Evolutionary conservation across 768 basidiomycete species (phyloP), one percentile per base, ranked within the genome.

Genomic region (Mycena maculata): DNA sequence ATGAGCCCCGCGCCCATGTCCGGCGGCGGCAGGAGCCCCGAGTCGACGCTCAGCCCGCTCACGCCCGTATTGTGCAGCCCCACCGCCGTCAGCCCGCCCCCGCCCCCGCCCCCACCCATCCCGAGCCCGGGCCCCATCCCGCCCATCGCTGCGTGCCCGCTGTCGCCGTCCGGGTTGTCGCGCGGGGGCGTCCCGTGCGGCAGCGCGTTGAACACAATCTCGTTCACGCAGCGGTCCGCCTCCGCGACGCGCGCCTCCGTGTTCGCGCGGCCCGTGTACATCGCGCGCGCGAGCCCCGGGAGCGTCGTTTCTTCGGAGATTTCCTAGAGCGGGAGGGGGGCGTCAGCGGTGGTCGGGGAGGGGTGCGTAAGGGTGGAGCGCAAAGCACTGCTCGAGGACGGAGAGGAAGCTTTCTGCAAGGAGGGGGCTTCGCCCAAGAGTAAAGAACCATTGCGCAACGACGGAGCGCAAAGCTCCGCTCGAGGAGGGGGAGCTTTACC

Each of bases 221-320:
- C 86, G 58, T 77, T 79, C 33, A 92, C 80, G n/a, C 81, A 77
- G 30, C 79, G 85, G 60, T 86, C 79, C 7, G 92, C 90, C 70
- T 95, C 92, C 4, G 81, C 80, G 12, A 92, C 84, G 12, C 92
- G 79, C 41, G 82, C 78, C 50, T 89, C 86, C 0, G 90, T 90
- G 69, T 84, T 88, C 49, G 84, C 77, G 58, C 91, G 92, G 1
- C 88, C 89, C 45, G 83, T 82, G 75, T 96, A 98, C 66, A 90
- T 83, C 15, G 86, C 83, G 20, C 95, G 86, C 2, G 91, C 85
- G 36, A 92, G 81, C 27, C 96, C 96, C 20, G 95, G 94, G 56
- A 90, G 88, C 0, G 94, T 94, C 22, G 81, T 78, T n/a, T 92
- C 90, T 65, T 93, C 87, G 1, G 94, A 89, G 16, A 98, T 91